Evolutionary conservation across 73 alveolate species (phyloP), one percentile per base, ranked within the genome.

Genomic region (Blepharisma stoltei): DNA sequence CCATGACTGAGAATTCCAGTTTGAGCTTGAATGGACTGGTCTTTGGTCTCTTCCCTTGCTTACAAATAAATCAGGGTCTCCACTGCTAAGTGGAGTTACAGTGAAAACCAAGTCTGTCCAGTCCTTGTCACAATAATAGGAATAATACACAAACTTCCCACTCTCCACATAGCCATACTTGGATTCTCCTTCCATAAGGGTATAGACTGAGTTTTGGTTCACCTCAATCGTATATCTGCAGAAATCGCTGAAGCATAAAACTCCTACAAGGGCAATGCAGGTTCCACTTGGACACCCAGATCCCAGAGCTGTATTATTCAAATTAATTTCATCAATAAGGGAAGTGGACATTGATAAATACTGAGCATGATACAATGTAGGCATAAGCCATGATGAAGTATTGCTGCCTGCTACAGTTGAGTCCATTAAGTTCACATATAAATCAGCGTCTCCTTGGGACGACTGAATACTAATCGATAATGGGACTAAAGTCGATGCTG

Each of bases 31-130:
- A 14, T 38, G 14, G 27, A 9, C 27, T 69, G 79, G 79, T 1
- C 18, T 14, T 23, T 25, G 11, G 5, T 69, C 41, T 69, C 45
- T 60, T 60, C 73, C 73, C 5, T 69, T 69, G 38, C 79, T 69
- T 1, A 69, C 45, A 43, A n/a, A 69, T 18, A 69, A n/a, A 43
- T 69, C 79, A 14, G 79, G 79, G 38, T 69, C 45, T 37, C 79
- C 79, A 5, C 41, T 18, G 4, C 38, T 20, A n/a, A 69, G 38
- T 37, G 76, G 21, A 14, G 79, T 69, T 23, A 69, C 67, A n/a
- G 79, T 69, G 14, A 69, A 7, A 7, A 44, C 20, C 71, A 69
- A 44, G 4, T 69, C 20, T 38, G 25, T 25, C 14, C 14, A 38
- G 2, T 44, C 55, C 5, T 46, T 23, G 1, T 9, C 71, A 37